Evolutionary conservation across 768 basidiomycete species (phyloP).

Genomic region (Sutorius australiensis): DNA sequence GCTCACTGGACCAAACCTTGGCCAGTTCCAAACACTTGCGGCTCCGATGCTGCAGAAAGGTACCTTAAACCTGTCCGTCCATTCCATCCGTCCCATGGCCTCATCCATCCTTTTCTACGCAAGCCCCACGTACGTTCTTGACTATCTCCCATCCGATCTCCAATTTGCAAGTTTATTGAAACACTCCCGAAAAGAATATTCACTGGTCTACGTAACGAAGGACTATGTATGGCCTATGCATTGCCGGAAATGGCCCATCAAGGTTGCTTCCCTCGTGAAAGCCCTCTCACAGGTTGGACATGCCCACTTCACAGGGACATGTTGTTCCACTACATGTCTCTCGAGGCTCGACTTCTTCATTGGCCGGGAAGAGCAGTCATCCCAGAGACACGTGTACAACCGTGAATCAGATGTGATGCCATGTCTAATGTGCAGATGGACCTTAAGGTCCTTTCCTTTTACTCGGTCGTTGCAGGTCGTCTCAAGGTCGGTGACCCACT

Average conservation of each 20-base stretch:
- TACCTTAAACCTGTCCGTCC: too few relatives aligned
- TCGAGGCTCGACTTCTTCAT: constrained; percentile 7
- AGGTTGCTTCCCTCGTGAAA: constrained; percentile 2
- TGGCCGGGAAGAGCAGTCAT: not conserved
- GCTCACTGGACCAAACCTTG: too few relatives aligned
- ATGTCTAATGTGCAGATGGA: constrained; percentile 1
- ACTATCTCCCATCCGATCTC: not conserved
- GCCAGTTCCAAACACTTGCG: too few relatives aligned
- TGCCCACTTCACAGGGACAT: not conserved
- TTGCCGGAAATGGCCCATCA: not conserved
- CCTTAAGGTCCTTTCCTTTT: not conserved
- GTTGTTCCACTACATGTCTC: constrained; percentile 2
- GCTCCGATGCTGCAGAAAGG: too few relatives aligned
- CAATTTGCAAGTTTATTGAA: not conserved
- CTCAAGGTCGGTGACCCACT: not conserved
- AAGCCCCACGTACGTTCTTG: too few relatives aligned
- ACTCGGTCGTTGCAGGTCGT: constrained; percentile 1
- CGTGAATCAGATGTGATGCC: not conserved
- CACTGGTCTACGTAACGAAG: not conserved
- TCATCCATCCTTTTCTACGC: too few relatives aligned
- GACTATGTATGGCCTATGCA: not conserved
- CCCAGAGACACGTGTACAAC: not conserved
- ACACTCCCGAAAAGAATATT: not conserved
- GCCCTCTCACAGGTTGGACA: constrained; percentile 2
- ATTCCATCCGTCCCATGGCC: too few relatives aligned